These are phyloP conservation scores for Ophiocordyceps polyrhachis-furcata DNA, from an alignment of 2,329 filamentous ascomycete species.

Conservation along the genomic window DNA sequence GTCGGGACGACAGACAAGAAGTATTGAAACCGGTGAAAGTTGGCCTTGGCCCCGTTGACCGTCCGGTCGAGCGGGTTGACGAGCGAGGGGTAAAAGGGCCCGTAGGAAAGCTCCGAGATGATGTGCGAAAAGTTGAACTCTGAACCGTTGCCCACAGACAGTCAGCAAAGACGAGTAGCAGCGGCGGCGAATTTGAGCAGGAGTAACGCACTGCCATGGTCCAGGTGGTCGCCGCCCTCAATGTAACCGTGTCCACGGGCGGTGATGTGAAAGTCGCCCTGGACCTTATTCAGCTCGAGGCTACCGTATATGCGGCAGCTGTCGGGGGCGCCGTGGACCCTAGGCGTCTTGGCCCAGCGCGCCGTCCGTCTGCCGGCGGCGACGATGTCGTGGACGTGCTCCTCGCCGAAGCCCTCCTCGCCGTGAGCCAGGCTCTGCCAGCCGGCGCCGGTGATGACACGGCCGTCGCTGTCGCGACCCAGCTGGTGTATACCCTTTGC, in stretches of 20 bases:
- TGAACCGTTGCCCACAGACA: slow-evolving; percentile 15
- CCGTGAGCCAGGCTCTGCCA: slow-evolving; percentile 27
- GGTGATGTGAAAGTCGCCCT: slow-evolving; percentile 96
- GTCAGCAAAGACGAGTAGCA: background rate
- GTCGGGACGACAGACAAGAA: slow-evolving; percentile 91
- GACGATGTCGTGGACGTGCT: slow-evolving; percentile 84
- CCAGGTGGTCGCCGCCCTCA: slow-evolving; percentile 58
- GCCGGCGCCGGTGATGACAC: slow-evolving; percentile 35
- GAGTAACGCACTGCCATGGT: slow-evolving; percentile 49
- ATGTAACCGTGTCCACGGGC: slow-evolving; percentile 89
- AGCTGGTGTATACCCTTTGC: slow-evolving; percentile 45
- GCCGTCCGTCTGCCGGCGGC: slow-evolving; percentile 44
- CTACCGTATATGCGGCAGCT: slow-evolving; percentile 82
- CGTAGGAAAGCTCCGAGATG: slow-evolving; percentile 89
- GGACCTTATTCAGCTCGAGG: slow-evolving; percentile 86
- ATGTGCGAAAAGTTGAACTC: slow-evolving; percentile 97
- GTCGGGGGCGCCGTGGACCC: slow-evolving; percentile 39
- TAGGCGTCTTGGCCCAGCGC: slow-evolving; percentile 60
- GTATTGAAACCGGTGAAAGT: slow-evolving; percentile 98
- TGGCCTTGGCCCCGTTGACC: slow-evolving; percentile 48
- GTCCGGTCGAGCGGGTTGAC: slow-evolving; percentile 90
- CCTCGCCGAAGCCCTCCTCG: slow-evolving; percentile 55
- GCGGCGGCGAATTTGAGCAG: background rate
- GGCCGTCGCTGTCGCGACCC: slow-evolving; percentile 34
- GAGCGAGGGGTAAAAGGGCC: slow-evolving; percentile 86